A percentile compares a stretch with the other conserved stretches of the same genome.
phyloP scores from a whole-genome alignment of 495 filamentous ascomycete genomes.

The Astrocystis sublimbata region DNA sequence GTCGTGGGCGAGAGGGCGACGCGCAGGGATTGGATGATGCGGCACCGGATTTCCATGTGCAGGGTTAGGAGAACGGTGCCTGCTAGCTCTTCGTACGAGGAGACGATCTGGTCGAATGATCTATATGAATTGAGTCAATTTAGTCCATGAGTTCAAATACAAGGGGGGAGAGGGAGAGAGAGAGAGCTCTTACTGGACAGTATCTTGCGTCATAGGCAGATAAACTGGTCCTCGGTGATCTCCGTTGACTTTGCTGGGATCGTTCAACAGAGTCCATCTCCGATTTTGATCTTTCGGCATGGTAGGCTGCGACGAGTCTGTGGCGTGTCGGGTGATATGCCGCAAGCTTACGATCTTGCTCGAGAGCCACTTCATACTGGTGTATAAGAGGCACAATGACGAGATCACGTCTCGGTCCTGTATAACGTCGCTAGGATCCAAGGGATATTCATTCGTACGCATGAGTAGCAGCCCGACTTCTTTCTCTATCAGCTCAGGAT shows the following conservation, averaged over 20 bases:
- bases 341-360: constrained; percentile 74
- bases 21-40: constrained; percentile 68
- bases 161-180: background rate
- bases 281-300: constrained; percentile 55
- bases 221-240: constrained; percentile 63
- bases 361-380: constrained; percentile 97
- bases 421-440: constrained; percentile 80
- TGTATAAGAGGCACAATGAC: constrained; percentile 83
- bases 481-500: constrained; percentile 53
- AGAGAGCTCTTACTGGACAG: constrained; percentile 59
- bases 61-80: constrained; percentile 75
- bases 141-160: constrained; percentile 19
- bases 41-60: constrained; percentile 83
- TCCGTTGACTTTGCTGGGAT: constrained; percentile 46
- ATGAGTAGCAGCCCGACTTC: constrained; percentile 69
- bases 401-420: constrained; percentile 82
- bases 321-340: constrained; percentile 63
- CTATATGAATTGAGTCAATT: constrained; percentile 41
- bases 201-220: constrained; percentile 86
- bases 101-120: constrained; percentile 83
- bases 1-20: constrained; percentile 55
- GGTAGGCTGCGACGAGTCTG: constrained; percentile 51
- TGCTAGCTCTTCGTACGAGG: constrained; percentile 76
- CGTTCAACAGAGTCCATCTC: constrained; percentile 81
- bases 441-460: constrained; percentile 60